A percentile compares a stretch with the other conserved stretches of the same genome.
Conservation (phyloP, 78 protist genomes). For the Pigoraptor vietnamica region DNA sequence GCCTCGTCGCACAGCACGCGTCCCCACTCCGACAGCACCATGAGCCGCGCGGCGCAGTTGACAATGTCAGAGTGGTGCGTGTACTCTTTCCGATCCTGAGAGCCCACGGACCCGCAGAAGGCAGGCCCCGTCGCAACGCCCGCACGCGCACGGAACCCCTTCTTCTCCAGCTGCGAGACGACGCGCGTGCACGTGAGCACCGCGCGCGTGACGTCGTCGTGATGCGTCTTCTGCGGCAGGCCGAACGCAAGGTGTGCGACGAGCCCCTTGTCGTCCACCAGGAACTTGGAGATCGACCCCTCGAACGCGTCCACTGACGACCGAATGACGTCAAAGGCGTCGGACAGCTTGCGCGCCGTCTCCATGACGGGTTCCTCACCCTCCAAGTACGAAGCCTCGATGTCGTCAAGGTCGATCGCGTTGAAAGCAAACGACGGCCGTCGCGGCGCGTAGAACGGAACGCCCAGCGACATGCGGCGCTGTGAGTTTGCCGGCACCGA, state of each 20-base stretch:
- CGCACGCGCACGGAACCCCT: neutral
- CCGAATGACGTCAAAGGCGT: neutral
- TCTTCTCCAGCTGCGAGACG: neutral
- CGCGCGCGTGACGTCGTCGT: constrained; percentile 23
- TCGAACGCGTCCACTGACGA: neutral
- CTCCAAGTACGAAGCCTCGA: neutral
- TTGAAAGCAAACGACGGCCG: too few relatives aligned
- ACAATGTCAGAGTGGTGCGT: constrained; percentile 19
- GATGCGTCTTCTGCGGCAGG: constrained; percentile 25
- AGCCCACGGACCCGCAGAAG: constrained; percentile 22
- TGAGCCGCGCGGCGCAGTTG: constrained; percentile 26
- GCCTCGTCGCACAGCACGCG: neutral
- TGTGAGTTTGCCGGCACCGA: neutral
- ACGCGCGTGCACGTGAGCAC: neutral
- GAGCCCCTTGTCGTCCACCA: constrained; percentile 41
- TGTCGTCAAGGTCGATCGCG: neutral
- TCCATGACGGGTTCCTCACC: neutral
- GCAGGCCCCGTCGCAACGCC: constrained; percentile 31
- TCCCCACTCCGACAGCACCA: neutral
- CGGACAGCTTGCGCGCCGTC: neutral
- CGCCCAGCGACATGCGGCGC: neutral
- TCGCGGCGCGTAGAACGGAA: neutral
- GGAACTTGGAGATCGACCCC: constrained; percentile 28
- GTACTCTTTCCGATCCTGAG: constrained; percentile 11
- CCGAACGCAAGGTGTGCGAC: constrained; percentile 14